Evolutionary conservation across 495 filamentous ascomycete species (phyloP), one percentile per base, ranked within the genome.

Genomic region (Podospora sp.): DNA sequence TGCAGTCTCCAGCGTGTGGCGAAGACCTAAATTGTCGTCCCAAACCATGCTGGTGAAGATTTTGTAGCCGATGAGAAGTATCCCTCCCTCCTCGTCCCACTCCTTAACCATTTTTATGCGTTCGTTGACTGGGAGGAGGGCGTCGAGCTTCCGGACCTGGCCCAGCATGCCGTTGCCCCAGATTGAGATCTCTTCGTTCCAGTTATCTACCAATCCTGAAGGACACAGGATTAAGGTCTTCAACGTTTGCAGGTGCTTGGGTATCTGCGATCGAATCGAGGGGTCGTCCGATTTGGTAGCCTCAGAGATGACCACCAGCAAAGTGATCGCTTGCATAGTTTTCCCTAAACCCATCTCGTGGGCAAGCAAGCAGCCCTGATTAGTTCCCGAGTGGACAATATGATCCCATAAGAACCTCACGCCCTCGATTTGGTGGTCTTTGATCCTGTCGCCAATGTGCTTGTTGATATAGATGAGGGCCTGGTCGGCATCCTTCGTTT

Each of bases 321-420:
- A 77, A 0, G 92, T 89, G 67, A 97, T 92, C 1, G 87, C 85
- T 79, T 97, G 94, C 87, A 97, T 91, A 0, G 94, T 97, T 77
- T 98, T 98, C 16, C 94, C 94, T 18, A 98, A 77, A 1, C 94
- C 94, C 94, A 97, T 97, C 0, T 92, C 92, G 74, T 97, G 94
- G 1, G 94, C 92, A 29, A 98, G 84, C 2, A 97, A 80, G 71
- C 92, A 96, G 6, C 94, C 94, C 73, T 91, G 87, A 25, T 79
- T 80, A 3, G 72, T 74, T 33, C 82, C 81, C 18, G 83, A 82
- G 22, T 76, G 71, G 26, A 75, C 88, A 25, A 97, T 74, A 65
- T 96, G 90, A 66, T 91, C 86, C 93, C 94, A 98, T 85, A 98
- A 84, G 77, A 97, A 97, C 22, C 90, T 88, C 58, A 97, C 86